phyloP scores from a whole-genome alignment of 176 grass and related monocot species.

The Sorghum bicolor region Sorghum_bicolor_NCBIv3 NC_012871.2:665001-665500 shows the following conservation, averaged over 20 bases:
- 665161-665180: constrained; percentile 97
- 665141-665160: constrained; percentile 64
- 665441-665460: constrained; percentile 11
- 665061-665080: constrained; percentile 83
- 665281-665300: constrained; percentile 15
- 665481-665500: constrained; percentile 47
- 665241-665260: constrained; percentile 53
- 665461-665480: constrained; percentile 43
- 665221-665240: constrained; percentile 80
- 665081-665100: constrained; percentile 76
- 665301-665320: constrained; percentile 15
- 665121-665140: constrained; percentile 32
- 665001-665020: constrained; percentile 73
- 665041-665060: constrained; percentile 72
- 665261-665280: constrained; percentile 36
- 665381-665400: constrained; percentile 33
- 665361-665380: constrained; percentile 31
- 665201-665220: constrained; percentile 15
- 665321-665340: constrained; percentile 26
- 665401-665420: constrained; percentile 52
- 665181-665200: constrained; percentile 46
- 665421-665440: constrained; percentile 31
- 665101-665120: constrained; percentile 47
- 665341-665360: constrained; percentile 23
- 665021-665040: constrained; percentile 85